Percentiles rank a stretch among this genome's conserved stretches.
Evolutionary conservation across 257 asterid species (phyloP).

Genomic region (Salvia miltiorrhiza): DNA sequence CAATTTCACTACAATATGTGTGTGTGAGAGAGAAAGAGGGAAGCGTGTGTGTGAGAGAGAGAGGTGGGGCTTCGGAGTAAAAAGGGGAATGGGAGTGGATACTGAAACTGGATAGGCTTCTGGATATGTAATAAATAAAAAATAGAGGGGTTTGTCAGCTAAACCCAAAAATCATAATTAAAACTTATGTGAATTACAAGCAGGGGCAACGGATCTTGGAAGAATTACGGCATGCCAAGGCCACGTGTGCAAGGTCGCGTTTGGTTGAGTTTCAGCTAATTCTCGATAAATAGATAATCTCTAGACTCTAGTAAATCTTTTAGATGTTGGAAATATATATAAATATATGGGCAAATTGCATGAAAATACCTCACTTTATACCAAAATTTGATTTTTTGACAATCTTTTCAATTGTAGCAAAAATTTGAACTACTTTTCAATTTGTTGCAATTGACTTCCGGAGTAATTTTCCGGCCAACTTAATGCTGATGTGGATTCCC

Average conservation of each 20-base stretch:
- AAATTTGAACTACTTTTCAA: no score
- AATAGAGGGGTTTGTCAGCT: conserved; percentile 11
- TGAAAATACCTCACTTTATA: no score
- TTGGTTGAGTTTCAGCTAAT: no score
- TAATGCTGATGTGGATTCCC: no score
- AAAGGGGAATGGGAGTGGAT: conserved; percentile 48
- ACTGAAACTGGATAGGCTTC: conserved; percentile 72
- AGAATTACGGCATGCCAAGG: conserved; percentile 12
- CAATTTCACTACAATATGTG: background rate
- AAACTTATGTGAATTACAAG: conserved; percentile 14
- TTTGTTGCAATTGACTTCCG: no score
- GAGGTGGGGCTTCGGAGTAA: conserved; percentile 24
- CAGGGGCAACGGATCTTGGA: background rate
- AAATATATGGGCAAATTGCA: no score
- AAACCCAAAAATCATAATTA: background rate
- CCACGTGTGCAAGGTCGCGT: background rate
- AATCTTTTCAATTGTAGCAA: no score
- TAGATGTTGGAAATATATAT: no score
- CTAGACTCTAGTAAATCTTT: no score
- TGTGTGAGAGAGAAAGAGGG: conserved; percentile 12
- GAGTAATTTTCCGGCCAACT: no score
- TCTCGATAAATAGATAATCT: no score
- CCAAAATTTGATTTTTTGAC: no score
- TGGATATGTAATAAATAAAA: conserved; percentile 25
- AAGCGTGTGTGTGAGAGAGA: conserved; percentile 14